Evolutionary conservation across 371 early-diverging fungal genomes (phyloP).

Genomic region (Mycotypha africana): DNA sequence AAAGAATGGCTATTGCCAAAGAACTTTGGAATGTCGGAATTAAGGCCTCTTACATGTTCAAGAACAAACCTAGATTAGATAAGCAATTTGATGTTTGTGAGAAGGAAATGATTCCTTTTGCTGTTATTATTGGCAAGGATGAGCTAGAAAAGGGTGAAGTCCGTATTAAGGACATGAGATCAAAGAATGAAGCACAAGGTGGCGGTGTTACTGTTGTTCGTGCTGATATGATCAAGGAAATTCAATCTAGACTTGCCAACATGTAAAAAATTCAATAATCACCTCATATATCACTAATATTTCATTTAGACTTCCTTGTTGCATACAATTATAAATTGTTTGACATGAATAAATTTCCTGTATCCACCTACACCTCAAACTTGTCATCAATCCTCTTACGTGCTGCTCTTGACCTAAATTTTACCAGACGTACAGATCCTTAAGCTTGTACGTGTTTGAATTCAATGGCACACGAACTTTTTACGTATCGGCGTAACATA

Average conservation of each 20-base stretch:
- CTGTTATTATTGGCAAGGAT: slow-evolving; percentile 84
- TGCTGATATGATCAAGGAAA: slow-evolving; percentile 59
- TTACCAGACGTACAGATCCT: too few relatives aligned
- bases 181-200: slow-evolving; percentile 55
- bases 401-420: too few relatives aligned
- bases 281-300: not conserved
- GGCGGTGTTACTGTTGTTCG: slow-evolving; percentile 59
- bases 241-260: slow-evolving; percentile 37
- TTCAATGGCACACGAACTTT: too few relatives aligned
- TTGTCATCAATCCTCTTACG: too few relatives aligned
- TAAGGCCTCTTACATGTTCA: slow-evolving; percentile 80
- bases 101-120: slow-evolving; percentile 82
- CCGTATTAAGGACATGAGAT: slow-evolving; percentile 82
- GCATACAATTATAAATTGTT: not conserved
- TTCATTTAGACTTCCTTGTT: not conserved
- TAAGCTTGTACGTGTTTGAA: too few relatives aligned
- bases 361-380: too few relatives aligned
- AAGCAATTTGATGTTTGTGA: slow-evolving; percentile 80
- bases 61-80: slow-evolving; percentile 82
- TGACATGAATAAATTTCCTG: too few relatives aligned
- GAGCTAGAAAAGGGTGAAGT: slow-evolving; percentile 78
- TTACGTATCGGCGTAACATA: too few relatives aligned
- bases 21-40: slow-evolving; percentile 91
- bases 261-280: slow-evolving; percentile 14
- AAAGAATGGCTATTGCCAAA: slow-evolving; percentile 82